A percentile compares a stretch with the other conserved stretches of the same genome.
phyloP scores from a whole-genome alignment of 2,329 filamentous ascomycete species.

The Colletotrichum tropicale region DNA sequence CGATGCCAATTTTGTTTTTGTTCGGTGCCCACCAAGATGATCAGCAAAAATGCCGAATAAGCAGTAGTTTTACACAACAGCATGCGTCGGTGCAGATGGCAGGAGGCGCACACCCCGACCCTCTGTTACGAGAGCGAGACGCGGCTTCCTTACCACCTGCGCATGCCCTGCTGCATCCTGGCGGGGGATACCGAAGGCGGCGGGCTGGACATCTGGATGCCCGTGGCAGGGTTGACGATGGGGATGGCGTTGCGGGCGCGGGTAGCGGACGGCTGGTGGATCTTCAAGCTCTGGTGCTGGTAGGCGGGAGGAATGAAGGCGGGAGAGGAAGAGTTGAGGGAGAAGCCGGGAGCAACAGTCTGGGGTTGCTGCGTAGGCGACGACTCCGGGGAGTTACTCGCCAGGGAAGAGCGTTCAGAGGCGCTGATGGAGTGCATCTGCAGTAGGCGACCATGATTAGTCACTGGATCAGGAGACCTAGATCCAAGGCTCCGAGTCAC shows the following conservation, averaged over 20 bases:
- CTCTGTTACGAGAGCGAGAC: slow-evolving; percentile 36
- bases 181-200: slow-evolving; percentile 73
- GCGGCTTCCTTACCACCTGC: slow-evolving; percentile 55
- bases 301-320: slow-evolving; percentile 69
- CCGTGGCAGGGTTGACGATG: slow-evolving; percentile 94
- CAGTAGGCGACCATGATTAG: slow-evolving; percentile 33
- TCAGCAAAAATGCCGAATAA: slow-evolving; percentile 38
- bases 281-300: slow-evolving; percentile 73
- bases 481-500: slow-evolving; percentile 33
- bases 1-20: slow-evolving; percentile 44
- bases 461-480: not conserved
- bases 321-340: slow-evolving; percentile 70
- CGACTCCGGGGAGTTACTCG: slow-evolving; percentile 90
- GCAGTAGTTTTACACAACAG: slow-evolving; percentile 36
- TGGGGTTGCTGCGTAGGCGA: slow-evolving; percentile 90
- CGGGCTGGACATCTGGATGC: slow-evolving; percentile 86
- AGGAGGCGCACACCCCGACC: slow-evolving; percentile 34
- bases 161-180: slow-evolving; percentile 62
- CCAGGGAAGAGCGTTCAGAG: slow-evolving; percentile 93
- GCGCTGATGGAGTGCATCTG: slow-evolving; percentile 91
- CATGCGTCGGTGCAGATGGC: slow-evolving; percentile 41
- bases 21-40: slow-evolving; percentile 57
- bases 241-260: slow-evolving; percentile 94
- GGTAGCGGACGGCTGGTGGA: slow-evolving; percentile 89
- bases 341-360: slow-evolving; percentile 78